Conservation (phyloP, 345 rosid species). For the Salix brachista region DNA sequence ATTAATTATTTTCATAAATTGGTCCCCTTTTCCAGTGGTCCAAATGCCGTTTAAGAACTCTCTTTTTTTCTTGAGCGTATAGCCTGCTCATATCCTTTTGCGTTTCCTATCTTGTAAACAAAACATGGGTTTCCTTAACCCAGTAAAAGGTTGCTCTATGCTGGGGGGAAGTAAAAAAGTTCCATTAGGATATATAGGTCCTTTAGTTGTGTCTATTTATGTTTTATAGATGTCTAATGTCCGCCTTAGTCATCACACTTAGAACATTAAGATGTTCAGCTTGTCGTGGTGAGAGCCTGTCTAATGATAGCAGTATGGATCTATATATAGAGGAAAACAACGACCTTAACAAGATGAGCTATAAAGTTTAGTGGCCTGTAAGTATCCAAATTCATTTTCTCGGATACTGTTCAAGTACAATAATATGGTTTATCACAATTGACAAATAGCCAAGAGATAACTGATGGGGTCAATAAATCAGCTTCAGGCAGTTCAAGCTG, state of each 20-base stretch:
- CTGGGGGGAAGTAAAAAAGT: neutral
- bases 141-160: too few species aligned
- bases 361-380: neutral
- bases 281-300: neutral
- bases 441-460: slow-evolving; percentile 70
- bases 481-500: slow-evolving; percentile 85
- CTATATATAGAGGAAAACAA: neutral
- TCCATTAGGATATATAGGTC: neutral
- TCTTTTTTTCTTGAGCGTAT: neutral
- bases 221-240: neutral
- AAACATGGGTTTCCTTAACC: neutral
- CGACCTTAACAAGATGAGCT: neutral
- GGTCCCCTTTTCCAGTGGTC: neutral
- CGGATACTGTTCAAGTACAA: neutral
- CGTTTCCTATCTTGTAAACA: neutral
- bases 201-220: neutral
- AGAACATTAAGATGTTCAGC: too few species aligned
- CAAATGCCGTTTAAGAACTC: neutral
- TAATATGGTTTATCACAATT: neutral
- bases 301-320: neutral
- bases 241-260: too few species aligned
- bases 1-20: neutral
- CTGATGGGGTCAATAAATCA: slow-evolving; percentile 86
- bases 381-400: neutral
- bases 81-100: neutral